These are phyloP conservation scores for Alternaria arborescens DNA, from an alignment of 2,329 filamentous ascomycete species.

Conservation along the genomic window DNA sequence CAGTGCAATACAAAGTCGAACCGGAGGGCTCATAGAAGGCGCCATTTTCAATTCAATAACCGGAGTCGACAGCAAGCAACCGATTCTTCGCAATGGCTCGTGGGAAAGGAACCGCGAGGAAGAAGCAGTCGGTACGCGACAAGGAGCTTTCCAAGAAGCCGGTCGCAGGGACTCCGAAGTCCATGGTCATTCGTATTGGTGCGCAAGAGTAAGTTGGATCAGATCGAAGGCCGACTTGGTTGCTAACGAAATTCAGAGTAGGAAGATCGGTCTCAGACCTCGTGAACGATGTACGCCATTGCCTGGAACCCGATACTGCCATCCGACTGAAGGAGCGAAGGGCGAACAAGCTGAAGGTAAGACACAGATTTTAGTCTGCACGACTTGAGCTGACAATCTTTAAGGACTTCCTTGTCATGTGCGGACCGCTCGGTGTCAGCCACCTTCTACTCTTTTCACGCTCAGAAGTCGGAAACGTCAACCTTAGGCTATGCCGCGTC, in stretches of 20 bases:
- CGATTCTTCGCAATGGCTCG: slow-evolving; percentile 37
- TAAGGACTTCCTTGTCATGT: slow-evolving; percentile 94
- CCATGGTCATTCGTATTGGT: slow-evolving; percentile 97
- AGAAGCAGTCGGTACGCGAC: slow-evolving; percentile 46
- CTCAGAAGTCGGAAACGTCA: slow-evolving; percentile 89
- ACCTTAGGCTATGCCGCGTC: slow-evolving; percentile 84
- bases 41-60: background rate
- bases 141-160: slow-evolving; percentile 63
- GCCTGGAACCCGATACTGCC: slow-evolving; percentile 97
- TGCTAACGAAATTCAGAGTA: slow-evolving; percentile 56
- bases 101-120: slow-evolving; percentile 39
- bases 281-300: slow-evolving; percentile 85
- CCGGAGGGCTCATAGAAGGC: fast-evolving
- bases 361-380: slow-evolving; percentile 65
- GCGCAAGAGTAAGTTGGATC: slow-evolving; percentile 69
- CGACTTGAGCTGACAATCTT: slow-evolving; percentile 81
- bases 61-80: slow-evolving; percentile 12
- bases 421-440: slow-evolving; percentile 89
- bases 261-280: slow-evolving; percentile 91
- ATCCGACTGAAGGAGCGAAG: slow-evolving; percentile 74
- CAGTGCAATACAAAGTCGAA: background rate
- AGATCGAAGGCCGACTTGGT: background rate
- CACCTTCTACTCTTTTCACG: slow-evolving; percentile 94
- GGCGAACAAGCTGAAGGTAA: slow-evolving; percentile 19
- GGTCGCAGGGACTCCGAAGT: slow-evolving; percentile 76